These are phyloP conservation scores for Ormosia semicastrata DNA, from an alignment of 306 rosid species.

Conservation along the genomic window DNA sequence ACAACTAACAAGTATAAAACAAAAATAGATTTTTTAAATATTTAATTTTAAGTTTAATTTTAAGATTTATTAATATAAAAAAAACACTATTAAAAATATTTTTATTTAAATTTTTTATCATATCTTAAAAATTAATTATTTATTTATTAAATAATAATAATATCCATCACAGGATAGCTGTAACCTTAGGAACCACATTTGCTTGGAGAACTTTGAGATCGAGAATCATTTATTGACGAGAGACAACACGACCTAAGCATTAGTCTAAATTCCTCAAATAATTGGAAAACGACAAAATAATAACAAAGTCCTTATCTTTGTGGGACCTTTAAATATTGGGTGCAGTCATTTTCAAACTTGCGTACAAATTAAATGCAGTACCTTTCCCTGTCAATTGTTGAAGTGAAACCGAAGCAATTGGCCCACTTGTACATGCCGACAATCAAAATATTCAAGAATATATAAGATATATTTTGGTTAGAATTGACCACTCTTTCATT, in stretches of 20 bases:
- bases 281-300: slow-evolving; percentile 39
- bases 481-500: not conserved
- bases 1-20: too few relatives aligned
- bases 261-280: slow-evolving; percentile 25
- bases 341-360: slow-evolving; percentile 14
- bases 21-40: too few relatives aligned
- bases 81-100: too few relatives aligned
- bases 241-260: slow-evolving; percentile 15
- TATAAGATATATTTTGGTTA: not conserved
- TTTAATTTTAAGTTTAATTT: too few relatives aligned
- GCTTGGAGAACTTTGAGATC: not conserved
- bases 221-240: not conserved
- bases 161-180: not conserved
- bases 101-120: too few relatives aligned
- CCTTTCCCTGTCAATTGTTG: slow-evolving; percentile 7
- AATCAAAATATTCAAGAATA: not conserved
- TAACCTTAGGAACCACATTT: slow-evolving; percentile 8
- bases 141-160: too few relatives aligned
- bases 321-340: slow-evolving; percentile 25
- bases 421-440: not conserved
- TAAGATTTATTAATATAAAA: too few relatives aligned
- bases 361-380: slow-evolving; percentile 28
- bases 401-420: slow-evolving; percentile 12
- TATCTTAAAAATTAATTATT: too few relatives aligned
- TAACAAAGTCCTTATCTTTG: slow-evolving; percentile 23